Conservation (phyloP, 495 filamentous ascomycete species). For the Talaromyces liani region DNA sequence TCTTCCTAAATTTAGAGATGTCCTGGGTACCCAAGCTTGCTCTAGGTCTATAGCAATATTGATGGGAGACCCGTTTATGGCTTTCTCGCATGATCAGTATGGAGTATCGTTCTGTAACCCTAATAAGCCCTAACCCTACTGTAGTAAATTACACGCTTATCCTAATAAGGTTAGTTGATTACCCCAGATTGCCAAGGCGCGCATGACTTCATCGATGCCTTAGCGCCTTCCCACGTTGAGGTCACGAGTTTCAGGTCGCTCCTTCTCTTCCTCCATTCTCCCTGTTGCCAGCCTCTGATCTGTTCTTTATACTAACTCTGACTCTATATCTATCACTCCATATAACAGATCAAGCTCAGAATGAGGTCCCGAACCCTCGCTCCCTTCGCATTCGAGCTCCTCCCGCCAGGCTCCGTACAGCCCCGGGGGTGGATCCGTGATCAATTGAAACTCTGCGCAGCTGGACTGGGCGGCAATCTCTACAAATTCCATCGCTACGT, state of each 20-base stretch:
- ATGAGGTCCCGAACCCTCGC: constrained; percentile 9
- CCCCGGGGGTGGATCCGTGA: constrained; percentile 53
- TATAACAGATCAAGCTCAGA: neutral
- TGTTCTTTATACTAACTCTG: neutral
- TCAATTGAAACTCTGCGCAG: constrained; percentile 42
- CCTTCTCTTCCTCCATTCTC: neutral
- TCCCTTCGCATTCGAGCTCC: constrained; percentile 35
- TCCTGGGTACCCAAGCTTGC: too few relatives aligned
- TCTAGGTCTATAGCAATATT: too few relatives aligned
- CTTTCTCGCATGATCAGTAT: too few relatives aligned
- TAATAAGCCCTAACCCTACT: neutral
- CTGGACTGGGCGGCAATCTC: constrained; percentile 53
- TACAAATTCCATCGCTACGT: constrained; percentile 55
- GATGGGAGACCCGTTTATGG: too few relatives aligned
- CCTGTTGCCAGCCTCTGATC: neutral
- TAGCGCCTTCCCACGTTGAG: neutral
- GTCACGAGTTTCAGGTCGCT: neutral
- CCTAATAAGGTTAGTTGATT: neutral
- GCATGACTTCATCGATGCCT: neutral
- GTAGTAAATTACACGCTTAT: neutral
- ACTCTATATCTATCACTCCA: neutral
- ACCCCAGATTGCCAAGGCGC: neutral
- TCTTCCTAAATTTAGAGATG: too few relatives aligned
- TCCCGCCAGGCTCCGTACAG: constrained; percentile 50
- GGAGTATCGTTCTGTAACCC: too few relatives aligned